Evolutionary conservation across 2,329 filamentous ascomycete species (phyloP).

Genomic region (Chaetomiaceae sp.): DNA sequence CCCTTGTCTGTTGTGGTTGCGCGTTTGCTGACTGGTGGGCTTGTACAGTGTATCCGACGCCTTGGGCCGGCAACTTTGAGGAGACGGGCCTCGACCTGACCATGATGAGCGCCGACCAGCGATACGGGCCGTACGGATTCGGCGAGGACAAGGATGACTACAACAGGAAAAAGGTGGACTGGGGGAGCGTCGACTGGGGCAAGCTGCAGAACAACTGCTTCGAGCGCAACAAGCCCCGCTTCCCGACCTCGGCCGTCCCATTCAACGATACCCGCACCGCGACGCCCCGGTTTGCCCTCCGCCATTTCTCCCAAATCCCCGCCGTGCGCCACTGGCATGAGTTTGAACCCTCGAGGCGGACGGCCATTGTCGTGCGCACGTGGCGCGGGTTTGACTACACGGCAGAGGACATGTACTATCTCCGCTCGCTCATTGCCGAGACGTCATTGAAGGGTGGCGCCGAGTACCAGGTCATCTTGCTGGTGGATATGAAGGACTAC

Average conservation of each 20-base stretch:
- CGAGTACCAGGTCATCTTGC: slow-evolving; percentile 58
- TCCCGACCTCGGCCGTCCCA: slow-evolving; percentile 26
- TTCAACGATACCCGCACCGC: slow-evolving; percentile 19
- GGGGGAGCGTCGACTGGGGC: slow-evolving; percentile 34
- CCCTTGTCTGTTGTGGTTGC: not conserved
- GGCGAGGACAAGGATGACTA: slow-evolving; percentile 27
- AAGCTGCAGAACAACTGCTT: slow-evolving; percentile 36
- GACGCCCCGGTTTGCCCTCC: slow-evolving; percentile 16
- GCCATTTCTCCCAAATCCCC: slow-evolving; percentile 21
- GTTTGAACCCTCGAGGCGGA: slow-evolving; percentile 27
- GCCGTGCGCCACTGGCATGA: slow-evolving; percentile 28
- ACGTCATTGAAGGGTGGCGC: slow-evolving; percentile 55
- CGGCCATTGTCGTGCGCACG: slow-evolving; percentile 27
- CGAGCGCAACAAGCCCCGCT: slow-evolving; percentile 48
- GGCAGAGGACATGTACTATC: slow-evolving; percentile 54
- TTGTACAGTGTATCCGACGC: slow-evolving; percentile 28
- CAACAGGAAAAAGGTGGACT: slow-evolving; percentile 28
- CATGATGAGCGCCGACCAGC: slow-evolving; percentile 30
- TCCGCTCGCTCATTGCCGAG: slow-evolving; percentile 62
- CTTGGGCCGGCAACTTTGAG: slow-evolving; percentile 31
- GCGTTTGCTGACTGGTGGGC: slow-evolving; percentile 7
- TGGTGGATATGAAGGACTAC: slow-evolving; percentile 57
- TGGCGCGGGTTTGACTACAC: slow-evolving; percentile 51
- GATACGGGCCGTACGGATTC: slow-evolving; percentile 31
- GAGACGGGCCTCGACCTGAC: slow-evolving; percentile 29